Base-by-base conservation (phyloP, 176 grass and related monocot genomes). In the Eragrostis nindensis region DNA sequence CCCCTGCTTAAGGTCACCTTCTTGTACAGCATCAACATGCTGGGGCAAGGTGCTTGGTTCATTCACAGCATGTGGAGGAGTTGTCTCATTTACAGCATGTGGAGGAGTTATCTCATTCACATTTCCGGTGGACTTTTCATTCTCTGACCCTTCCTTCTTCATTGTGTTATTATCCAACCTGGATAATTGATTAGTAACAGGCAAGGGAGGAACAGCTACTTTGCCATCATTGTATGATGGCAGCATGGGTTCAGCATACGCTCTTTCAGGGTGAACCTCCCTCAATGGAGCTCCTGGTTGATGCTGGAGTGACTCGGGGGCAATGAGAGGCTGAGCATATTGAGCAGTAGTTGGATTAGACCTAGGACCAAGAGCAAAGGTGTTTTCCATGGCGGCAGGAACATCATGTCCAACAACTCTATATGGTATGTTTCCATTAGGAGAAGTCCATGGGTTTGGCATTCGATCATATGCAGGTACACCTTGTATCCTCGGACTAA, bases 381-480 rank as follows among this genome's bases (percentile, higher is more conserved):
- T 30, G 32, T 84, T 70, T 53, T 88, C 86, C 13, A 81, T 74
- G 74, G 57, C 83, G 68, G 70, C n/a, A 85, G 74, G 89, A 55
- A 76, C 64, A 89, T 98, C 87, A 91, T 89, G 83, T 56, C 84
- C 84, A 66, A 77, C 63, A 75, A 91, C 61, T 73, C 82, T 92
- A 25, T 91, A 87, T 42, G 84, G 53, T 74, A 90, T 83, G 81
- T 39, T 83, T 40, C 86, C 83, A 71, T 79, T 82, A 48, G 59
- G 65, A 56, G 54, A 73, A 69, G 86, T 53, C 86, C 88, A 80
- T 40, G 75, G 54, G 52, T 83, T 94, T 40, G 73, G 68, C 30
- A 90, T 81, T 80, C 77, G 76, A 49, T 92, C 88, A 80, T 92
- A 91, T 82, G 78, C 76, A 42, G 68, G 74, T 40, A 75, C 29